Percentiles rank a stretch among this genome's conserved stretches.
Conservation (phyloP, 441 rosid species). For the Lagerstroemia fauriei region DNA sequence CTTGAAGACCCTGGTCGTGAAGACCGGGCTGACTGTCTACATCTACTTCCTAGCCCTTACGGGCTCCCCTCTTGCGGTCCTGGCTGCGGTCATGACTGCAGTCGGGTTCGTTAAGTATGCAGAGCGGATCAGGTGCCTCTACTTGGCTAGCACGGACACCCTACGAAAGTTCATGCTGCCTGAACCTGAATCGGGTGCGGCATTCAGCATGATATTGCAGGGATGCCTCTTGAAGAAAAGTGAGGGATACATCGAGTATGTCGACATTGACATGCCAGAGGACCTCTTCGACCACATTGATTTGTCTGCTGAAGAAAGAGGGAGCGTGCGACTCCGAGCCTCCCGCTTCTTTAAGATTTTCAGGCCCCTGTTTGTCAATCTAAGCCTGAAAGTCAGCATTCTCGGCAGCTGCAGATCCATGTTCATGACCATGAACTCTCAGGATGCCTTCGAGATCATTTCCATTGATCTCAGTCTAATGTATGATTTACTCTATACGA, state of each 20-base stretch:
- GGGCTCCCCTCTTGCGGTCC: constrained; percentile 14
- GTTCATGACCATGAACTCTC: constrained; percentile 7
- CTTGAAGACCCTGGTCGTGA: constrained; percentile 29
- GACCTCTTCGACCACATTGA: background rate
- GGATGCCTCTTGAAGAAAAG: constrained; percentile 14
- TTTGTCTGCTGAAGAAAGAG: background rate
- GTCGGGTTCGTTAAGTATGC: constrained; percentile 39
- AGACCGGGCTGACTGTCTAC: constrained; percentile 24
- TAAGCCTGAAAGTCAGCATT: constrained; percentile 42
- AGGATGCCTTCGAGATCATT: constrained; percentile 35
- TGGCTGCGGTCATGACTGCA: constrained; percentile 26
- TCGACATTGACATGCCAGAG: background rate
- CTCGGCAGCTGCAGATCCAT: constrained; percentile 37
- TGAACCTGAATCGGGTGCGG: constrained; percentile 29
- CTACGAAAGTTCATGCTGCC: constrained; percentile 30
- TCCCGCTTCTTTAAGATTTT: constrained; percentile 35
- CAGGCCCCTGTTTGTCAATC: constrained; percentile 46
- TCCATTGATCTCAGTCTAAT: constrained; percentile 13
- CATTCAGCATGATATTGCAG: constrained; percentile 26
- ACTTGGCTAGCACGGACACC: constrained; percentile 34
- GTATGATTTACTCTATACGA: constrained; percentile 19
- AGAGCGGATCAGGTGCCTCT: constrained; percentile 35
- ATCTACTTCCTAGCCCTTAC: constrained; percentile 32
- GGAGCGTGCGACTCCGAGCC: constrained; percentile 27
- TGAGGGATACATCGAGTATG: constrained; percentile 24